Evolutionary conservation across 345 rosid genomes (phyloP).

Genomic region (Eucalyptus tenuipes): DNA sequence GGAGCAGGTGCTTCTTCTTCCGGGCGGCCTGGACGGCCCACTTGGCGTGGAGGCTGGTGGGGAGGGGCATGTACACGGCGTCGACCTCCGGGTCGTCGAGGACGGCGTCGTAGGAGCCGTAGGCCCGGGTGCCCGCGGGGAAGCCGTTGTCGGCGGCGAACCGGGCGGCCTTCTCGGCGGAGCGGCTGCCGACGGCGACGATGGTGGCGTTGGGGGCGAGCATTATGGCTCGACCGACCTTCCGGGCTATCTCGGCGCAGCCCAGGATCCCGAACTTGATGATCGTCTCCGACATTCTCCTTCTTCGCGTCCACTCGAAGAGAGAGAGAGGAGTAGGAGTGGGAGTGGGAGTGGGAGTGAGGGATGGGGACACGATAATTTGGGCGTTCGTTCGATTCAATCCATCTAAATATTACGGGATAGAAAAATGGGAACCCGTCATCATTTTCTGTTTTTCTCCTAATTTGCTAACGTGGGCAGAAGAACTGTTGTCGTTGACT

Average conservation of each 20-base stretch:
- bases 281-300: not conserved
- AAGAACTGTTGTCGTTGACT: not conserved
- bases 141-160: constrained; percentile 55
- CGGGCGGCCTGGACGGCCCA: constrained; percentile 62
- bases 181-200: constrained; percentile 50
- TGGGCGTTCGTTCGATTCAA: not conserved
- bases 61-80: constrained; percentile 69
- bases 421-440: not conserved
- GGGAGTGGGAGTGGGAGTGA: not conserved
- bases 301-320: not conserved
- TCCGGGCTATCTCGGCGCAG: constrained; percentile 62
- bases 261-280: constrained; percentile 62
- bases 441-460: not conserved
- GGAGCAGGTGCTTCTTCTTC: constrained; percentile 61
- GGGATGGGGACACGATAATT: too few relatives aligned
- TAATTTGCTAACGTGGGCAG: not conserved
- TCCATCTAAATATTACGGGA: too few relatives aligned
- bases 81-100: constrained; percentile 64
- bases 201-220: constrained; percentile 58
- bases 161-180: constrained; percentile 34
- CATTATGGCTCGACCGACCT: constrained; percentile 51
- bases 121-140: constrained; percentile 41
- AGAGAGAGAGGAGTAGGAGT: not conserved
- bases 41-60: constrained; percentile 57
- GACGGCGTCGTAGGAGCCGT: constrained; percentile 62